Conservation (phyloP, 371 early-diverging fungal species). For the Dentiscutata heterogama region DNA sequence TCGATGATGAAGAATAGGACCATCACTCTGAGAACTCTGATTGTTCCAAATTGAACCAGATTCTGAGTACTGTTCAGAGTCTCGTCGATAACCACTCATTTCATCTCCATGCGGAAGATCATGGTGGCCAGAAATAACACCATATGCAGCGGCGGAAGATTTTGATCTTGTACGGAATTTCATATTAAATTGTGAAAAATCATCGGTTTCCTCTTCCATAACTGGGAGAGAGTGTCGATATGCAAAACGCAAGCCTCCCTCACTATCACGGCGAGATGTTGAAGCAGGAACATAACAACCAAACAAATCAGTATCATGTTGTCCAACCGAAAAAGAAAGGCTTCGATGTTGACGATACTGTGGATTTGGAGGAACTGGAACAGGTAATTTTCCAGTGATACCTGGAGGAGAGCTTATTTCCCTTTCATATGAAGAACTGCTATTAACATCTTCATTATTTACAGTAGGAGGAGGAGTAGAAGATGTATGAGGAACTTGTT, state of each 20-base stretch:
- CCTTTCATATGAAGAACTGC: slow-evolving; percentile 44
- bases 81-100: slow-evolving; percentile 41
- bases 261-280: slow-evolving; percentile 39
- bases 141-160: slow-evolving; percentile 44
- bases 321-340: slow-evolving; percentile 45
- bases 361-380: slow-evolving; percentile 43
- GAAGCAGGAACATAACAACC: slow-evolving; percentile 29
- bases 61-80: slow-evolving; percentile 44
- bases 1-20: slow-evolving; percentile 45
- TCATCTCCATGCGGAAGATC: slow-evolving; percentile 38
- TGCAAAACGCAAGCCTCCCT: slow-evolving; percentile 38
- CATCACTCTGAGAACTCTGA: slow-evolving; percentile 40
- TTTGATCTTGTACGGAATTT: slow-evolving; percentile 43
- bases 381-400: slow-evolving; percentile 41
- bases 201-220: slow-evolving; percentile 44
- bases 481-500: slow-evolving; percentile 31
- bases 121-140: slow-evolving; percentile 41
- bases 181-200: slow-evolving; percentile 33
- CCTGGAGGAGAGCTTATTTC: slow-evolving; percentile 44
- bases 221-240: slow-evolving; percentile 41
- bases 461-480: slow-evolving; percentile 38
- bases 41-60: slow-evolving; percentile 42
- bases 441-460: slow-evolving; percentile 34
- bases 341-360: slow-evolving; percentile 47
- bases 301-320: slow-evolving; percentile 46